Evolutionary conservation across 2,329 filamentous ascomycete species (phyloP).

Genomic region (Achaetomium macrosporum): DNA sequence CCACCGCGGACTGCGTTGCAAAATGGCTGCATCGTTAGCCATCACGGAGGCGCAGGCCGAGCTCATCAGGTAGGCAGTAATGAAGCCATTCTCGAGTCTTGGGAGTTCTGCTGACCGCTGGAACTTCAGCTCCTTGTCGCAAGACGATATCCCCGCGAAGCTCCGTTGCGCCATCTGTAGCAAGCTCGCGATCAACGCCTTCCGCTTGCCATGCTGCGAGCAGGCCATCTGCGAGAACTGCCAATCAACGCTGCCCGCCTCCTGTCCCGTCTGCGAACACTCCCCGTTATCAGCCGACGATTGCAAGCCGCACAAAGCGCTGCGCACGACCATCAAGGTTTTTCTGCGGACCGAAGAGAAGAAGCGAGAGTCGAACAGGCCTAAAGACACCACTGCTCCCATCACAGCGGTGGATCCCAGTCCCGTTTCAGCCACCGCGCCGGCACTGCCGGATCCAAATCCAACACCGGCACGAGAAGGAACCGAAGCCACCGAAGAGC

Average conservation of each 20-base stretch:
- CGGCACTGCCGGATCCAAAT: conserved; percentile 18
- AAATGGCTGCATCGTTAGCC: conserved; percentile 26
- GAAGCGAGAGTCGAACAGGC: conserved; percentile 65
- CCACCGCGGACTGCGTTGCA: conserved; percentile 11
- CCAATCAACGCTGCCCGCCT: conserved; percentile 67
- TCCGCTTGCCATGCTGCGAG: conserved; percentile 89
- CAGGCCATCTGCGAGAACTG: conserved; percentile 89
- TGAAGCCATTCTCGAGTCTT: not conserved
- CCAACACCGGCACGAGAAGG: conserved; percentile 2
- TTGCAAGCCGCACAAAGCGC: conserved; percentile 80
- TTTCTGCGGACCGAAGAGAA: conserved; percentile 89
- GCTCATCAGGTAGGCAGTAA: conserved; percentile 46
- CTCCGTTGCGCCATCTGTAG: conserved; percentile 91
- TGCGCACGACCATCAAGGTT: conserved; percentile 88
- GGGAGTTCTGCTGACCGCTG: conserved; percentile 13
- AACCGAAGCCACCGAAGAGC: conserved; percentile 7
- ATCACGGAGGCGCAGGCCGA: conserved; percentile 50
- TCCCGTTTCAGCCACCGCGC: conserved; percentile 30
- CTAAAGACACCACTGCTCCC: conserved; percentile 39
- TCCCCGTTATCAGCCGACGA: conserved; percentile 78
- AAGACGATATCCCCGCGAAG: conserved; percentile 91
- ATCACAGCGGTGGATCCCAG: conserved; percentile 38
- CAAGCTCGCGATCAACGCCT: conserved; percentile 84
- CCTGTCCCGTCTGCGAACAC: conserved; percentile 91
- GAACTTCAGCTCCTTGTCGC: conserved; percentile 59